Evolutionary conservation across 2,329 filamentous ascomycete species (phyloP).

Genomic region (Ophiostoma australiae): DNA sequence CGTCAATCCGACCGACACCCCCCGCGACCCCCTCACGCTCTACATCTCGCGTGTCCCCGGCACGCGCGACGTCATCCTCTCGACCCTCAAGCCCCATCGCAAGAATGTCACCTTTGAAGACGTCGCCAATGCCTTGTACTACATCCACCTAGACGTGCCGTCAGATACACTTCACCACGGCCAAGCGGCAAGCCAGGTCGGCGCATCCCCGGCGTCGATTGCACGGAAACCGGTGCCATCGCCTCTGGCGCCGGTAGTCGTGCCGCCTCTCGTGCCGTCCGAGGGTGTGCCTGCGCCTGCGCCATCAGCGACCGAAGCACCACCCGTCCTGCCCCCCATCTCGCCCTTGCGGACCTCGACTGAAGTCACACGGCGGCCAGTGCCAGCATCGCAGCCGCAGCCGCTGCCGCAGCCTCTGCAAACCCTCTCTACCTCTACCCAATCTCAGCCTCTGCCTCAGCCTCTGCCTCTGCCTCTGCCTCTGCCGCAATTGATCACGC

Average conservation of each 20-base stretch:
- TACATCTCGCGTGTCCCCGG: conserved; percentile 94
- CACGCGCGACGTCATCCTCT: conserved; percentile 87
- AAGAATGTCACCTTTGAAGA: conserved; percentile 88
- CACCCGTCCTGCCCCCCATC: not conserved
- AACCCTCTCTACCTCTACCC: not conserved
- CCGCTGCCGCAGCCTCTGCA: not conserved
- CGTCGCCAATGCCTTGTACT: conserved; percentile 83
- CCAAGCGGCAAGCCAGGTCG: conserved; percentile 23
- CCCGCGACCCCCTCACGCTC: conserved; percentile 67
- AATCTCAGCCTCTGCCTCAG: not conserved
- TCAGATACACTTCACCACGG: conserved; percentile 46
- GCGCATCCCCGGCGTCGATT: conserved; percentile 32
- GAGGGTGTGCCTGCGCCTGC: not conserved
- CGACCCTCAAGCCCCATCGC: conserved; percentile 78
- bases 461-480: not conserved
- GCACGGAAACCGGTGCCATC: conserved; percentile 47
- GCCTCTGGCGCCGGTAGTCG: not conserved
- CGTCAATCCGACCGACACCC: conserved; percentile 64
- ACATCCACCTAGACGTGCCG: conserved; percentile 70
- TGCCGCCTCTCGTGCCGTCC: not conserved
- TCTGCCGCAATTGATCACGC: conserved; percentile 1
- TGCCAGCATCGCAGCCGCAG: not conserved
- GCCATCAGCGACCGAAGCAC: not conserved
- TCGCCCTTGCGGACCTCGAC: not conserved
- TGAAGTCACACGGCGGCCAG: not conserved